These are phyloP conservation scores for Aspergillus hiratsukae DNA, from an alignment of 2,329 filamentous ascomycete species.

Conservation along the genomic window DNA sequence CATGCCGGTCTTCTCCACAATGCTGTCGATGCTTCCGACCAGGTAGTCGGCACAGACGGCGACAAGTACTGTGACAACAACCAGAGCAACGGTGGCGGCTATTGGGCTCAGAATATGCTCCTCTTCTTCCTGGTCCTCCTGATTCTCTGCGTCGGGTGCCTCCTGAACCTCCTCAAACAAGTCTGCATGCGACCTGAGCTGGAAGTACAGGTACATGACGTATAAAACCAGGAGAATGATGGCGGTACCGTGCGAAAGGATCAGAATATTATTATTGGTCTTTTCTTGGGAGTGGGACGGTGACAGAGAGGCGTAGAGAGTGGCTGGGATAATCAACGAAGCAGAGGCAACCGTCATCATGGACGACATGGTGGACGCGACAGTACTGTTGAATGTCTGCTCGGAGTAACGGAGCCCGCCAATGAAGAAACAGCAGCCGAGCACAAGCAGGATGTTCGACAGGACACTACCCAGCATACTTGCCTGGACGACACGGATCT, in stretches of 20 bases:
- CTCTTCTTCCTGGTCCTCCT: constrained; percentile 42
- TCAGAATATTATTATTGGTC: constrained; percentile 56
- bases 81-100: constrained; percentile 62
- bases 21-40: constrained; percentile 68
- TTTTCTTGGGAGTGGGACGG: constrained; percentile 23
- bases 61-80: constrained; percentile 66
- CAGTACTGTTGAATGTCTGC: constrained; percentile 54
- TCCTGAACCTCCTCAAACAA: constrained; percentile 57
- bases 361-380: constrained; percentile 55
- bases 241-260: constrained; percentile 70
- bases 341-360: constrained; percentile 72
- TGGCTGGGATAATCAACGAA: constrained; percentile 73
- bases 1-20: constrained; percentile 66
- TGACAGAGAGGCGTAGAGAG: constrained; percentile 64
- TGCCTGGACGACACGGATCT: constrained; percentile 95
- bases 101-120: constrained; percentile 56
- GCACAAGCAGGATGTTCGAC: constrained; percentile 85
- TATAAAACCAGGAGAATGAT: constrained; percentile 72
- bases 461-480: constrained; percentile 96
- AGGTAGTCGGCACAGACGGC: constrained; percentile 72
- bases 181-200: constrained; percentile 68
- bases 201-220: constrained; percentile 71
- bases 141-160: constrained; percentile 38
- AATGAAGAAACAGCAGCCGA: constrained; percentile 75
- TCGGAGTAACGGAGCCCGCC: constrained; percentile 67